Evolutionary conservation across 1,139 yeast species (phyloP), one percentile per base, ranked within the genome.

Genomic region (Schwanniomyces etchellsii): DNA sequence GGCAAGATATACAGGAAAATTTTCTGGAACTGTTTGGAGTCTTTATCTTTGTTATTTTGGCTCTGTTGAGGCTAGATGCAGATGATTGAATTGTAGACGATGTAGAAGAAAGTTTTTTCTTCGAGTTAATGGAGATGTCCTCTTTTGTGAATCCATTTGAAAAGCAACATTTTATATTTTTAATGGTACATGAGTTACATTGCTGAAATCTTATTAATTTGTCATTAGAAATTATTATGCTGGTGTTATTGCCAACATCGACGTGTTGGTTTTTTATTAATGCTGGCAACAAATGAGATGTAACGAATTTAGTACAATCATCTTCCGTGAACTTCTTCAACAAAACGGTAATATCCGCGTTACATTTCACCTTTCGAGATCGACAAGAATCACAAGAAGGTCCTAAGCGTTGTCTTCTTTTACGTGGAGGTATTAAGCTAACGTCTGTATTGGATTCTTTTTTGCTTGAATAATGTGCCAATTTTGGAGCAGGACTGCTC

Each of bases 311-410:
- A 13, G 26, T 26, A 7, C 35, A 30, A 14, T 28, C 29, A 5
- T 36, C 24, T 16, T 35, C 27, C 12, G 38, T 31, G 10, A 20
- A 27, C 20, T 39, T 33, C 9, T 37, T 37, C n/a, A 48, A 34
- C 20, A 54, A 37, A 2, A 57, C 44, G 5, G 34, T 30, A 13
- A 80, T 75, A 41, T 71, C 78, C 2, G 89, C 85, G 47, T 81
- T 78, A 55, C 91, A 81, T 52, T 79, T 81, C 36, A 80, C 82
- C 52, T 81, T 81, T 37, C 85, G 67, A n/a, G 71, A 50, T 31
- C 88, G 63, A 50, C 91, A 81, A 26, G 73, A 60, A 50, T 81
- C 89, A 54, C 91, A 81, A 29, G 83, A 75, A 6, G 89, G 89
- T 0, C 91, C 89, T 14, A 74, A 62, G 37, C 91, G 59, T 52